These are phyloP conservation scores for Umbelopsis isabellina DNA, from an alignment of 192 early-diverging fungal genomes.

Conservation along the genomic window DNA sequence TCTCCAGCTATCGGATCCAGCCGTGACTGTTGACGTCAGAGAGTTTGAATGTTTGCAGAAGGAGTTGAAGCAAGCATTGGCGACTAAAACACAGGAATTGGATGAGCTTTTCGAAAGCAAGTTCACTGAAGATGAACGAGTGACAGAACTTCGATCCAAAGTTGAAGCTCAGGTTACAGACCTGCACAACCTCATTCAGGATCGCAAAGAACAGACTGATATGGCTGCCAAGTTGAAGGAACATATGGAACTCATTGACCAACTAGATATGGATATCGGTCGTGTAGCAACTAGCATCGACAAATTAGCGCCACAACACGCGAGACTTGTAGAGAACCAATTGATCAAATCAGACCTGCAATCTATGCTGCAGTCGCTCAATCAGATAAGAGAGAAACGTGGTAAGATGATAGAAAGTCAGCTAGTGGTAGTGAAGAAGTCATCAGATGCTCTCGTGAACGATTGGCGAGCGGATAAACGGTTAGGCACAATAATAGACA, in stretches of 20 bases:
- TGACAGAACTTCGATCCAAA: constrained; percentile 33
- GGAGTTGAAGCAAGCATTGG: constrained; percentile 28
- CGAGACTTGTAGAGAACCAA: constrained; percentile 30
- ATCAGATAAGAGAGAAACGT: constrained; percentile 15
- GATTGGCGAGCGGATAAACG: constrained; percentile 54
- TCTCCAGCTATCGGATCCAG: constrained; percentile 32
- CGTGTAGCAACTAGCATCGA: constrained; percentile 34
- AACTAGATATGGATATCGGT: constrained; percentile 37
- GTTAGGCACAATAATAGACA: constrained; percentile 45
- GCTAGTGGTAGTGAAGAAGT: constrained; percentile 7
- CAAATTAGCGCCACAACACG: constrained; percentile 31
- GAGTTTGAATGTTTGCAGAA: constrained; percentile 31
- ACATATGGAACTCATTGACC: constrained; percentile 33
- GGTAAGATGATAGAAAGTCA: constrained; percentile 22
- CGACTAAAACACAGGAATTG: constrained; percentile 17
- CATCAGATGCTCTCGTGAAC: constrained; percentile 26
- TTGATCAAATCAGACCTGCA: constrained; percentile 42
- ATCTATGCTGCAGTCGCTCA: constrained; percentile 25
- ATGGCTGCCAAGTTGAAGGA: not conserved
- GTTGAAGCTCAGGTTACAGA: constrained; percentile 32
- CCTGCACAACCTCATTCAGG: constrained; percentile 27
- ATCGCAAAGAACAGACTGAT: constrained; percentile 11
- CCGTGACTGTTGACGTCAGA: constrained; percentile 34
- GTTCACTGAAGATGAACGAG: constrained; percentile 19
- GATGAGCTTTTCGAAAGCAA: constrained; percentile 2